phyloP scores from a whole-genome alignment of 768 basidiomycete genomes.

The Suillus plorans region DNA sequence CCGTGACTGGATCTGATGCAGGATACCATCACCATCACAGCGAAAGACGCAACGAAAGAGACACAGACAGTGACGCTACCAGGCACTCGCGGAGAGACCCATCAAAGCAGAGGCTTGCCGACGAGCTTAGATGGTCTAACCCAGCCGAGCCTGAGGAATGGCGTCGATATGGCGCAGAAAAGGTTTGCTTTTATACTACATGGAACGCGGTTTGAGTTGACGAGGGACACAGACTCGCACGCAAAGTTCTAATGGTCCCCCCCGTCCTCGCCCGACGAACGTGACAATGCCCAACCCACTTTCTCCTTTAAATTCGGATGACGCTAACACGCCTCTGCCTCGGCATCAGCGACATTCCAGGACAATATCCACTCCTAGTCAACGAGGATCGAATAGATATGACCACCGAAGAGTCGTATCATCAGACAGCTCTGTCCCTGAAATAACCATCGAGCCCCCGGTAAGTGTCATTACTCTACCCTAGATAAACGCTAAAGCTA shows the following conservation, averaged over 20 bases:
- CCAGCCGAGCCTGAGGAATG: slow-evolving; percentile 31
- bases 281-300: slow-evolving; percentile 26
- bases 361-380: slow-evolving; percentile 14
- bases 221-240: slow-evolving; percentile 16
- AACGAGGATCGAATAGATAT: slow-evolving; percentile 6
- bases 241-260: slow-evolving; percentile 14
- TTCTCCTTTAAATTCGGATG: slow-evolving; percentile 22
- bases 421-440: slow-evolving; percentile 35
- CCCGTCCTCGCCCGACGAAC: slow-evolving; percentile 19
- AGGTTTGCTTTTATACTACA: slow-evolving; percentile 13
- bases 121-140: slow-evolving; percentile 36
- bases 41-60: slow-evolving; percentile 10
- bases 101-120: slow-evolving; percentile 31
- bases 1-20: slow-evolving; percentile 19
- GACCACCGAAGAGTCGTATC: slow-evolving; percentile 25
- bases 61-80: slow-evolving; percentile 19
- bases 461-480: slow-evolving; percentile 17
- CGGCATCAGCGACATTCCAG: slow-evolving; percentile 27
- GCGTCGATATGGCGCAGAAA: slow-evolving; percentile 23
- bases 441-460: slow-evolving; percentile 32
- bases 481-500: not conserved
- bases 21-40: slow-evolving; percentile 10
- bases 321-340: slow-evolving; percentile 12
- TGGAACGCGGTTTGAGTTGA: not conserved
- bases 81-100: slow-evolving; percentile 13